A percentile compares a stretch with the other conserved stretches of the same genome.
Evolutionary conservation across 2,329 filamentous ascomycete genomes (phyloP).

Genomic region (Colletotrichum spaethianum): DNA sequence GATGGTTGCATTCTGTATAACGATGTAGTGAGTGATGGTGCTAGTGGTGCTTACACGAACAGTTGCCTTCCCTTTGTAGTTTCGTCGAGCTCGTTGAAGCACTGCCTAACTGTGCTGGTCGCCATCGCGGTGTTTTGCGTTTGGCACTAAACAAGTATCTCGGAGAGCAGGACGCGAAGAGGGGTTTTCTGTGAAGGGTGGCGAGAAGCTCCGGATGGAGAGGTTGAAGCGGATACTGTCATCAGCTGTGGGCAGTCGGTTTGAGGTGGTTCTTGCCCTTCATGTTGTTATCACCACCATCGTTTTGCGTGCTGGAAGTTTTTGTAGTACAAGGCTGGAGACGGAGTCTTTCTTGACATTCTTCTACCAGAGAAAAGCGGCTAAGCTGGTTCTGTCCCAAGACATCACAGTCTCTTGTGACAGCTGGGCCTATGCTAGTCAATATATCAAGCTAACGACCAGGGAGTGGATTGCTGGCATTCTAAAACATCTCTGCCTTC

Average conservation of each 20-base stretch:
- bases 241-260: neutral
- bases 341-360: too few relatives aligned
- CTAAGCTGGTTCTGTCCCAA: too few relatives aligned
- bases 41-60: neutral
- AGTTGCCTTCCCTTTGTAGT: conserved; percentile 67
- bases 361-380: too few relatives aligned
- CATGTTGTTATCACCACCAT: conserved; percentile 1
- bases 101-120: conserved; percentile 60
- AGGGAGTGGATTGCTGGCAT: too few relatives aligned
- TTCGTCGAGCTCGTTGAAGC: conserved; percentile 68
- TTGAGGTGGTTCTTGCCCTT: neutral
- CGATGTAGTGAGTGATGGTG: neutral
- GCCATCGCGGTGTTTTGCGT: conserved; percentile 64
- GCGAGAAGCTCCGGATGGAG: neutral
- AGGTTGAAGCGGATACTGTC: neutral
- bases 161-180: conserved; percentile 37
- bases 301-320: conserved; percentile 44
- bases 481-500: too few relatives aligned
- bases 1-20: neutral
- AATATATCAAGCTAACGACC: neutral
- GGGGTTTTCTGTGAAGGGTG: neutral
- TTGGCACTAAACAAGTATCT: conserved; percentile 63
- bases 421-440: neutral
- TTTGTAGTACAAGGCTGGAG: conserved; percentile 11
- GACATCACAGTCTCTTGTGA: too few relatives aligned